A percentile compares a stretch with the other conserved stretches of the same genome.
Conservation (phyloP, 345 rosid species). For the Rhodamnia rubescens region DNA sequence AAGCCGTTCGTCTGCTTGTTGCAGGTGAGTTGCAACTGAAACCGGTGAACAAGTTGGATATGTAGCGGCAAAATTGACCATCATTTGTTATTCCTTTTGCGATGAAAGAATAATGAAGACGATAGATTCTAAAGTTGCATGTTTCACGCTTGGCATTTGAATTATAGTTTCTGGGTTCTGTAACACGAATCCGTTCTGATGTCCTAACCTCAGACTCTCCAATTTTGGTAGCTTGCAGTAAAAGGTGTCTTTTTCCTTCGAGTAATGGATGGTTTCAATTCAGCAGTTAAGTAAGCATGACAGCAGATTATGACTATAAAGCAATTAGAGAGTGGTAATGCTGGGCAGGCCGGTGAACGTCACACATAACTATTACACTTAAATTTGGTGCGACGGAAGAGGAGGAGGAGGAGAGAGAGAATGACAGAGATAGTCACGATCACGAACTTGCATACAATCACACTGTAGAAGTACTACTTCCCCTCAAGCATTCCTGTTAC, state of each 20-base stretch:
- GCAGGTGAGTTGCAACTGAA: background rate
- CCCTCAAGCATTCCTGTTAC: background rate
- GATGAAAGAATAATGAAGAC: background rate
- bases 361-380: accelerated
- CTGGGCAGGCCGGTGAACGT: background rate
- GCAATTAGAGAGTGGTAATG: background rate
- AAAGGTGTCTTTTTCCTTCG: background rate
- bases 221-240: background rate
- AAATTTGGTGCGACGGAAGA: background rate
- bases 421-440: background rate
- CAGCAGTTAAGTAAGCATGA: background rate
- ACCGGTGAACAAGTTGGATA: background rate
- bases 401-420: background rate
- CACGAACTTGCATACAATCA: background rate
- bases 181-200: background rate
- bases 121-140: background rate
- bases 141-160: background rate
- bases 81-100: background rate
- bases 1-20: background rate
- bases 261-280: background rate
- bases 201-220: too few relatives aligned
- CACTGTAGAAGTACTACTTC: accelerated
- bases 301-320: background rate
- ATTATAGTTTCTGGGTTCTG: background rate
- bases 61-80: background rate